These are phyloP conservation scores for Herpetomonas muscarum DNA, from an alignment of 208 protist genomes.

Conservation along the genomic window DNA sequence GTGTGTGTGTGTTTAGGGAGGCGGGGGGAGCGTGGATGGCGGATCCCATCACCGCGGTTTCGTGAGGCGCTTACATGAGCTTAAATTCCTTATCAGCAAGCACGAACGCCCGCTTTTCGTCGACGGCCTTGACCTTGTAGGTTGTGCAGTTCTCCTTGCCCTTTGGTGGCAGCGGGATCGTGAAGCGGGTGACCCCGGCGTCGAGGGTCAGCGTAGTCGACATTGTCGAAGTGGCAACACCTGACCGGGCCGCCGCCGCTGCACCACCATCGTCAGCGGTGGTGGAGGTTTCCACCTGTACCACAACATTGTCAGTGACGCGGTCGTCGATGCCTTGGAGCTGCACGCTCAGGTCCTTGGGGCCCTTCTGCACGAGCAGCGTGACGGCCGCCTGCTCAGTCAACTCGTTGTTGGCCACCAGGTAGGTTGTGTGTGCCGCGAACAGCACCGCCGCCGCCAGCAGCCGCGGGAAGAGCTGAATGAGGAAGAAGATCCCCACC, in stretches of 20 bases:
- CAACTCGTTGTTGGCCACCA: conserved; percentile 40
- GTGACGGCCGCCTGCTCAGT: conserved; percentile 44
- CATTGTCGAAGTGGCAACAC: not conserved
- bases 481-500: conserved; percentile 60
- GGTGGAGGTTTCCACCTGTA: conserved; percentile 41
- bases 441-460: conserved; percentile 70
- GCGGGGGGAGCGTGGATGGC: too few species aligned
- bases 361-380: conserved; percentile 33
- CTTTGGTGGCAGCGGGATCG: conserved; percentile 28
- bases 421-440: conserved; percentile 47
- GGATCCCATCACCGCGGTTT: not conserved
- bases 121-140: conserved; percentile 54
- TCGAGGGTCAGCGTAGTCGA: conserved; percentile 60
- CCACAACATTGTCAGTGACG: conserved; percentile 26
- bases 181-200: conserved; percentile 37
- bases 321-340: conserved; percentile 41
- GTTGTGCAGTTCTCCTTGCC: not conserved
- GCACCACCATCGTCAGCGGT: conserved; percentile 1
- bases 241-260: not conserved
- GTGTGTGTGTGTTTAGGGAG: not conserved
- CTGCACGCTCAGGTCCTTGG: conserved; percentile 18
- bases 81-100: conserved; percentile 41
- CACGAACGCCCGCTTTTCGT: conserved; percentile 39
- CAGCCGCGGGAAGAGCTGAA: conserved; percentile 68
- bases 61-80: not conserved